Base-by-base conservation (phyloP, 1,284 basidiomycete species). In the Boletus sp. region DNA sequence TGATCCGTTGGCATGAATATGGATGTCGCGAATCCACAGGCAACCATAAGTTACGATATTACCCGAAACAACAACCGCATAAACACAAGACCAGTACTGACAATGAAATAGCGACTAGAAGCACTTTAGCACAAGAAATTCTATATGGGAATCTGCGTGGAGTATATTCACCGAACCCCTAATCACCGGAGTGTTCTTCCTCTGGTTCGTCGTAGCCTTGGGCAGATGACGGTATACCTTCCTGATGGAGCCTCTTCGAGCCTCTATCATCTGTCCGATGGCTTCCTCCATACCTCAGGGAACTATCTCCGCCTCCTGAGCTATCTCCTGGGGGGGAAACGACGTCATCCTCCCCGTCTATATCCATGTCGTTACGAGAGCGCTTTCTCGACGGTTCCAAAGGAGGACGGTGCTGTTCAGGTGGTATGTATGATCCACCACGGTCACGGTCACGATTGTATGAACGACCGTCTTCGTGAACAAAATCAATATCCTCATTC, bases 311-410 rank as follows among this genome's bases (percentile, higher is more conserved):
- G 55, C 65, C 67, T 79, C 72, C 69, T 63, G 72, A 73, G 42
- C 58, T 61, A 20, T 72, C 71, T 50, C 73, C 61, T n/a, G 63
- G 47, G 52, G 67, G 65, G 79, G 63, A 72, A 59, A 70, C 73
- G 63, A 78, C 76, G 55, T 79, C 80, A 65, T 76, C 78, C 49
- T 83, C 73, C 35, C 65, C 73, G 56, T 78, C 83, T 53, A 83
- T 74, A 49, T 88, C 85, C 82, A 86, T 83, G 52, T 86, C 85
- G 52, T 79, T 79, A 59, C 83, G 76, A 60, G 74, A 77, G 57
- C 85, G 78, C 67, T 85, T 86, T 67, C 83, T 78, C 55, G 83
- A 77, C 51, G 68, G 16, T 43, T 72, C 74, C 56, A 66, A 60
- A 70, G 58, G 58, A 46, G 66, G 62, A 18, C 53, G 69, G 35